These are phyloP conservation scores for Coemansia sp. DNA, from an alignment of 192 early-diverging fungal genomes.

Conservation along the genomic window DNA sequence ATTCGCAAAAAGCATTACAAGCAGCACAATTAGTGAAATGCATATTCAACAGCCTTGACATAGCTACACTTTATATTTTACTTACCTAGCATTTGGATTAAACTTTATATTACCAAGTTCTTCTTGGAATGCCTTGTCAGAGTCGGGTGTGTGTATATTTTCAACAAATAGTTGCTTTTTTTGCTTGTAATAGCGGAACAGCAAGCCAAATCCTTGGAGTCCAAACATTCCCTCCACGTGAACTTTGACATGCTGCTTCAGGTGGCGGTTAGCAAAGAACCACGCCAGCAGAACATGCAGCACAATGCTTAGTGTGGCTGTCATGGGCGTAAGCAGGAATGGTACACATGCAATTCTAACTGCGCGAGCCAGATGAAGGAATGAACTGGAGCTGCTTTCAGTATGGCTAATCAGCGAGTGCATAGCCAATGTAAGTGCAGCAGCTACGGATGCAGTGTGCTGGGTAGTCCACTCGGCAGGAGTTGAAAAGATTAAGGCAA, in stretches of 20 bases:
- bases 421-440: background rate
- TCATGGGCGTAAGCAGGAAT: background rate
- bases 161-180: background rate
- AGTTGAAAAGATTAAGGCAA: background rate
- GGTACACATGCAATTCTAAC: background rate
- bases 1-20: background rate
- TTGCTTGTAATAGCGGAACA: background rate
- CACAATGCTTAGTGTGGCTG: background rate
- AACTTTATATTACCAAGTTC: background rate
- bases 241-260: background rate
- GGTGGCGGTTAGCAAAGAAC: background rate
- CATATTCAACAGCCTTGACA: background rate
- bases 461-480: background rate
- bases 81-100: background rate
- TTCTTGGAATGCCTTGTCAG: background rate
- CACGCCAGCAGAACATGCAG: background rate
- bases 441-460: background rate
- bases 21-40: background rate
- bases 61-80: background rate
- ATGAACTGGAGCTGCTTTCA: background rate
- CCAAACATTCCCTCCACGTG: background rate
- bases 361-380: background rate
- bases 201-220: background rate
- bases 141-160: background rate
- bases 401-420: background rate